Evolutionary conservation across 2,329 filamentous ascomycete genomes (phyloP).

Genomic region (Aspergillus proliferans): DNA sequence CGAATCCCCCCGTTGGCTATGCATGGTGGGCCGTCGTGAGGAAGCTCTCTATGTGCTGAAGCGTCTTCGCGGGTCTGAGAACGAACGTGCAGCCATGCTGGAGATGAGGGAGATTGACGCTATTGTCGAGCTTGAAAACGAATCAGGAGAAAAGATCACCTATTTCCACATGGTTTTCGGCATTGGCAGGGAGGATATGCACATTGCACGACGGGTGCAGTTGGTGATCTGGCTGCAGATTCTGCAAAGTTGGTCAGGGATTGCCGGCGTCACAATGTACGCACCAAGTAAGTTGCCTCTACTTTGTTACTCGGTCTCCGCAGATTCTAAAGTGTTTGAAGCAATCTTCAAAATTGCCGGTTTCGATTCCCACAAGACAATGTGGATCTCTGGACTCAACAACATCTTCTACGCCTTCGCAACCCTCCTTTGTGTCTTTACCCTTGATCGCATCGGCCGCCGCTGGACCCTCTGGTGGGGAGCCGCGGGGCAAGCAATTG

Average conservation of each 20-base stretch:
- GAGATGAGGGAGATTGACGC: conserved; percentile 62
- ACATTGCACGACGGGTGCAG: conserved; percentile 62
- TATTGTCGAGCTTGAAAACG: conserved; percentile 57
- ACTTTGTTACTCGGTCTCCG: too few relatives aligned
- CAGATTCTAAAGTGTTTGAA: conserved; percentile 6
- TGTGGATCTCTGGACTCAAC: conserved; percentile 58
- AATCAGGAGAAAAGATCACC: conserved; percentile 46
- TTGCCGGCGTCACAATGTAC: conserved; percentile 62
- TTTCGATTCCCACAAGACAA: conserved; percentile 53
- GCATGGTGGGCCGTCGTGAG: conserved; percentile 59
- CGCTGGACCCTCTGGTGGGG: conserved; percentile 67
- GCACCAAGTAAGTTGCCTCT: conserved; percentile 7
- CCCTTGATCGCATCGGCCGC: conserved; percentile 61
- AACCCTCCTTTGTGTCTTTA: conserved; percentile 64
- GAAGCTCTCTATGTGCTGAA: conserved; percentile 62
- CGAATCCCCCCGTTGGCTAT: conserved; percentile 55
- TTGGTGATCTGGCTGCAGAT: conserved; percentile 67
- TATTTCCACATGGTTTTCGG: conserved; percentile 64
- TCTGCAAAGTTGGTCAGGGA: conserved; percentile 64
- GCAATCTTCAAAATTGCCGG: conserved; percentile 63
- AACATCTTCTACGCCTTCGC: conserved; percentile 57
- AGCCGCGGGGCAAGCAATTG: conserved; percentile 56
- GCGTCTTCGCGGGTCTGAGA: conserved; percentile 55
- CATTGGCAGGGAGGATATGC: conserved; percentile 57
- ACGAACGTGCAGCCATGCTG: conserved; percentile 48